phyloP scores from a whole-genome alignment of 257 asterid species.

The Nicotiana tomentosiformis region DNA sequence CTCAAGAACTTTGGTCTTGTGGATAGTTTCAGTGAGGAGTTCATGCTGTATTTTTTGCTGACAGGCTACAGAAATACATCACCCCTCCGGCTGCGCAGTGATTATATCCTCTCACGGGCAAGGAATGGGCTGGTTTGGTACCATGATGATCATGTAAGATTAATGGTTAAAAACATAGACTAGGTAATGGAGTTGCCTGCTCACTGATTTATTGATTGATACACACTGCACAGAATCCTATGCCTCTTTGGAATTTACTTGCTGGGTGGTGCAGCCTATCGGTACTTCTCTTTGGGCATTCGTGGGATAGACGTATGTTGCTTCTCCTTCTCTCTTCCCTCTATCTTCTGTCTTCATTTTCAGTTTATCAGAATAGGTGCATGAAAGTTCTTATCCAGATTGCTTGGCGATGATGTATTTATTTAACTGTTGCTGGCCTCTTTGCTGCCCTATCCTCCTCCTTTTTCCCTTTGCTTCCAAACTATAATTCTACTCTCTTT shows the following conservation, averaged over 20 bases:
- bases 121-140: conserved; percentile 85
- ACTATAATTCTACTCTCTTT: not conserved
- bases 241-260: conserved; percentile 78
- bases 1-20: not conserved
- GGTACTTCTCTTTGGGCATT: conserved; percentile 64
- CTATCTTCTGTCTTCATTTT: not conserved
- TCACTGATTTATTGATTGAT: not conserved
- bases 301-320: conserved; percentile 88
- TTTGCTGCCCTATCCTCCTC: not conserved
- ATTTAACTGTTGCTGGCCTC: not conserved
- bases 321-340: conserved; percentile 5
- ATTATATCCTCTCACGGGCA: conserved; percentile 51
- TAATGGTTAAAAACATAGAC: conserved; percentile 1
- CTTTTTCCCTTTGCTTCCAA: not conserved
- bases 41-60: conserved; percentile 8
- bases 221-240: conserved; percentile 41
- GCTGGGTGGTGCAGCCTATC: conserved; percentile 69
- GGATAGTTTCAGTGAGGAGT: conserved; percentile 10
- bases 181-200: not conserved
- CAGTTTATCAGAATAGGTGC: not conserved
- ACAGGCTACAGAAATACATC: conserved; percentile 71
- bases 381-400: not conserved
- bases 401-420: not conserved
- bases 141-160: conserved; percentile 52
- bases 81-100: conserved; percentile 90